Base-by-base conservation (phyloP, 2,329 filamentous ascomycete species). In the Epichloe coenophiala region DNA sequence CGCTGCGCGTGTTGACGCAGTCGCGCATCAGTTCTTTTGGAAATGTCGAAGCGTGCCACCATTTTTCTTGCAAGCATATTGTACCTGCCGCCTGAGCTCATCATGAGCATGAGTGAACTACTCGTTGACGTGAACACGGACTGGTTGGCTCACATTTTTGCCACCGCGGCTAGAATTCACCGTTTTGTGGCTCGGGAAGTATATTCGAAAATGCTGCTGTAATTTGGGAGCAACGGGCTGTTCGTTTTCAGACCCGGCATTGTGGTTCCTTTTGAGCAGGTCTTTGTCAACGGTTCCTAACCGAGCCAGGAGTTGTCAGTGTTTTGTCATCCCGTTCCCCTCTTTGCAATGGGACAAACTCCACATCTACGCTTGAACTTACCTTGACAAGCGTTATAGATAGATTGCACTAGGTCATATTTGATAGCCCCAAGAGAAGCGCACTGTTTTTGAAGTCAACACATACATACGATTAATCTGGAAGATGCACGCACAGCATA, bases 371-470 rank as follows among this genome's bases (percentile, higher is more conserved):
- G n/a, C n/a, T 27, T 17, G 4, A 31, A 27, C 50, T 40, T 63
- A 77, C 76, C 77, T 68, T 76, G 71, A 58, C 75, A 75, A 40
- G 77, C 74, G 53, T 71, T 68, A 59, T 78, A 79, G 17, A 81
- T 65, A 9, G 71, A 69, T 49, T 65, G 65, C 31, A 96, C 65
- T 53, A 94, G 80, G 6, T 78, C 75, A 41, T 77, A 72, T 49
- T 81, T 88, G 41, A 97, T 63, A 8, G 80, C 80, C 17, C 91
- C 93, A 5, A 97, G 68, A 0, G 91, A 96, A 1, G 91, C 88
- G 23, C 86, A 78, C 83, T 85, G 55, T 19, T 19, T 15, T 11
- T 9, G 6, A 38, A 42, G 21, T 51, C 13, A 52, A 38, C 27
- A 46, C 7, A 38, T 9, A n/a, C 47, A 13, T 19, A 4, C 7